These are phyloP conservation scores for Leccinum variicolor DNA, from an alignment of 768 basidiomycete genomes.

Conservation along the genomic window DNA sequence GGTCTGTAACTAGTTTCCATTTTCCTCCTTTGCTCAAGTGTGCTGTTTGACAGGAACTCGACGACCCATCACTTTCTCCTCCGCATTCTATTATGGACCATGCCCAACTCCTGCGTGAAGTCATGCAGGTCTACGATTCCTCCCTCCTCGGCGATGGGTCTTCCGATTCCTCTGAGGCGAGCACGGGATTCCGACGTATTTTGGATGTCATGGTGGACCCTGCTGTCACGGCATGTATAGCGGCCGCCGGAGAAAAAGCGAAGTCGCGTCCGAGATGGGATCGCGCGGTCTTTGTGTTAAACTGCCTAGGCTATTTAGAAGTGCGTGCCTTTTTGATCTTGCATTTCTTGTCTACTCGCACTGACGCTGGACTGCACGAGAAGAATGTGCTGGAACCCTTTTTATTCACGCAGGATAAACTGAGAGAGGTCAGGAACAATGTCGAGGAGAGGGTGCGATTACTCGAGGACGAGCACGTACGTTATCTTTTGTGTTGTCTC, in stretches of 20 bases:
- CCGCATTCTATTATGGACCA: slow-evolving; percentile 81
- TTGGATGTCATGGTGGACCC: slow-evolving; percentile 86
- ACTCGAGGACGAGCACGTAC: slow-evolving; percentile 82
- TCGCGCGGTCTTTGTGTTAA: slow-evolving; percentile 75
- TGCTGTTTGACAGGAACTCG: slow-evolving; percentile 44
- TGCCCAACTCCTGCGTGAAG: slow-evolving; percentile 78
- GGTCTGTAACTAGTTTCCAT: slow-evolving; percentile 34
- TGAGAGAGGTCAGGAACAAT: slow-evolving; percentile 50
- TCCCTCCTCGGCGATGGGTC: slow-evolving; percentile 64
- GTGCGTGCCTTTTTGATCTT: slow-evolving; percentile 38
- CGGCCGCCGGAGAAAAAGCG: slow-evolving; percentile 64
- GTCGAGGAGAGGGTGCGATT: slow-evolving; percentile 59
- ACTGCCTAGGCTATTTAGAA: slow-evolving; percentile 80
- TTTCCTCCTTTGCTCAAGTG: neutral
- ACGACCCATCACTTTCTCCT: slow-evolving; percentile 70
- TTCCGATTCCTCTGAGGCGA: slow-evolving; percentile 9
- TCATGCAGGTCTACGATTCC: slow-evolving; percentile 85
- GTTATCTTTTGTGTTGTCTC: slow-evolving; percentile 25
- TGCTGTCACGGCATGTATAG: slow-evolving; percentile 68
- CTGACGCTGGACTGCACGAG: neutral
- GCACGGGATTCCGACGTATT: slow-evolving; percentile 38
- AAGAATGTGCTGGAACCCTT: slow-evolving; percentile 68
- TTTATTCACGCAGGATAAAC: slow-evolving; percentile 63
- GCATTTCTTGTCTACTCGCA: slow-evolving; percentile 1
- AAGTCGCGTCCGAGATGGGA: slow-evolving; percentile 68